Evolutionary conservation across 2,329 filamentous ascomycete genomes (phyloP), one percentile per base, ranked within the genome.

Genomic region (Didymella arachidicola): DNA sequence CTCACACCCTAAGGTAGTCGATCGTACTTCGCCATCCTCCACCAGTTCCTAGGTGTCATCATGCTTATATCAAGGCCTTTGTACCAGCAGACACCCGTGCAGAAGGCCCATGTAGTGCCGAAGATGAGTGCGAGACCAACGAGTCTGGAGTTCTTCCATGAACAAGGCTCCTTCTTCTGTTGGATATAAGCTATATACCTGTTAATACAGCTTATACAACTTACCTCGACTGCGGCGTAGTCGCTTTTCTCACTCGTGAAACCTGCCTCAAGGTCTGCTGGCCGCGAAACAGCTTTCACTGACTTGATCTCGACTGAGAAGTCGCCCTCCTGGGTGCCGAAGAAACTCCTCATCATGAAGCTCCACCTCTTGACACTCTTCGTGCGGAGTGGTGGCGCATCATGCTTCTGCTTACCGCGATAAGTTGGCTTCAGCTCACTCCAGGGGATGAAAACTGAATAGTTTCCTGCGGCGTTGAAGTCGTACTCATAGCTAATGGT

Each of bases 261-360:
- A 1, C 71, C 66, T 43, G 66, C 73, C 49, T 77, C 74, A 3
- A 68, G 32, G 34, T 75, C 72, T 5, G 53, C 45, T 7, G 67
- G 52, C 36, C 61, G 61, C 11, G 59, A 56, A 3, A 80, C 68
- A 8, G 83, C 85, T 12, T 82, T 80, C 57, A 89, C 84, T 1
- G 84, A 85, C 29, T 74, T 75, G 57, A 90, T 75, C 1, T 81
- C 78, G 4, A 90, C 72, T 3, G 79, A 81, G 65, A 93, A 93
- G 3, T 86, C 80, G 3, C 91, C 91, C 61, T 90, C 80, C 74
- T 93, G 90, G 0, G 83, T 78, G 8, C 88, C 90, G 65, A 93
- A 93, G 79, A 92, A 93, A 75, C 90, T 95, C 73, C 92, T 80
- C 82, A 90, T 90, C 91, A 95, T 93, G 59, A 95, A 81, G 49